Evolutionary conservation across 1,284 basidiomycete genomes (phyloP).

Genomic region (Amylostereum chailletii): DNA sequence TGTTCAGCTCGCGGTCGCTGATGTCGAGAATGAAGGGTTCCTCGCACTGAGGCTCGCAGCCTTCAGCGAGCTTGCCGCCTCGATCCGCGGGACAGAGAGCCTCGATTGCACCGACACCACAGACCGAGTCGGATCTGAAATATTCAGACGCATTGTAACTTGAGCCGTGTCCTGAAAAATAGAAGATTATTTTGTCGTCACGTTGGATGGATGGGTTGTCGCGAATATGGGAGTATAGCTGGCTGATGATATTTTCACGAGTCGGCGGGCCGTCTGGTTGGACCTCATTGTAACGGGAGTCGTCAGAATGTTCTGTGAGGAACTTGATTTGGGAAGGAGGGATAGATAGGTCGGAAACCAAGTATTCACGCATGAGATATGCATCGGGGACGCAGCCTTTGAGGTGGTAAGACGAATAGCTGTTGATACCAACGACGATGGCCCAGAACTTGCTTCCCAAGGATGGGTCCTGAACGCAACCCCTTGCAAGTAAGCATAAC

Average conservation of each 20-base stretch:
- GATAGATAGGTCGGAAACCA: background rate
- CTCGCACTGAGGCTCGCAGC: background rate
- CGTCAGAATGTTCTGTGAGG: background rate
- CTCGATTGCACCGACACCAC: constrained; percentile 3
- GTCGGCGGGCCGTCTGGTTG: constrained; percentile 4
- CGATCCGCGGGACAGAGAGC: background rate
- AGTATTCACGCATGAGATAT: background rate
- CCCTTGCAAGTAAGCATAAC: no score
- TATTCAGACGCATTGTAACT: constrained; percentile 4
- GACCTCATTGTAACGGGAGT: background rate
- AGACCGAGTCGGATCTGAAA: no score
- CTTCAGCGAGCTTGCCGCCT: no score
- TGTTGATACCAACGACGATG: background rate
- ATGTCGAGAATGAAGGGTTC: background rate
- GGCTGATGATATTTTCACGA: constrained; percentile 7
- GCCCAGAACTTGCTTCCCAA: background rate
- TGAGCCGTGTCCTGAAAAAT: constrained; percentile 12
- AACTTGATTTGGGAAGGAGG: background rate
- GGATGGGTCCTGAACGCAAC: no score
- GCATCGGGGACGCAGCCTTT: background rate
- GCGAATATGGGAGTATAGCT: constrained; percentile 10
- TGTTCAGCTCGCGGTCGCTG: constrained; percentile 1
- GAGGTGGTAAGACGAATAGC: background rate
- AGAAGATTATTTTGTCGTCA: constrained; percentile 10
- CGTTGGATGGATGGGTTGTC: constrained; percentile 7